phyloP scores from a whole-genome alignment of 495 filamentous ascomycete genomes.

The Saxophila tyrrhenica region DNA sequence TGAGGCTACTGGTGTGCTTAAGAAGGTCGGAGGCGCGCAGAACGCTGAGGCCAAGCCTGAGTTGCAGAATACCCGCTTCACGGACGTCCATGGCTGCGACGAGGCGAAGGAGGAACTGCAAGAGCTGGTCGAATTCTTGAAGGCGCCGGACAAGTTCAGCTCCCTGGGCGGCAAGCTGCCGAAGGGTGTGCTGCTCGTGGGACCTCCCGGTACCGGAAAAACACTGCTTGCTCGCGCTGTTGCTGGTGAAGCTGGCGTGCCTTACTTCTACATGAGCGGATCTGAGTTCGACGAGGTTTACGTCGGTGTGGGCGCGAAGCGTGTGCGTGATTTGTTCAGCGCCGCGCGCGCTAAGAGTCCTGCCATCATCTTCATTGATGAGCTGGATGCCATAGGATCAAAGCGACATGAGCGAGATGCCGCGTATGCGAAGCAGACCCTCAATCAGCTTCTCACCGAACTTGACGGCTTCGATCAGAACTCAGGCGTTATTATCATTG shows the following conservation, averaged over 20 bases:
- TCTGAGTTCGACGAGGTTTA: conserved; percentile 98
- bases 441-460: conserved; percentile 97
- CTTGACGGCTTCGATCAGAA: conserved; percentile 93
- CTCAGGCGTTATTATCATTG: conserved; percentile 87
- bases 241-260: conserved; percentile 91
- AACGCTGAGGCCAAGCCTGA: conserved; percentile 79
- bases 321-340: conserved; percentile 89
- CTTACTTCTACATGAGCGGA: conserved; percentile 99
- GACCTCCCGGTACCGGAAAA: conserved; percentile 94
- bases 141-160: conserved; percentile 82
- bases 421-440: conserved; percentile 90
- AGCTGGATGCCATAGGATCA: conserved; percentile 90
- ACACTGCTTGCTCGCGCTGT: conserved; percentile 94
- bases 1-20: conserved; percentile 64
- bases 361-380: conserved; percentile 97
- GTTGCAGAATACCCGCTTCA: conserved; percentile 81
- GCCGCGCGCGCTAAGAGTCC: conserved; percentile 81
- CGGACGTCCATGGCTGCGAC: conserved; percentile 92
- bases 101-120: conserved; percentile 97
- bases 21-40: conserved; percentile 58
- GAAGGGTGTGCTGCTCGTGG: conserved; percentile 90
- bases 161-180: conserved; percentile 89
- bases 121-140: conserved; percentile 90
- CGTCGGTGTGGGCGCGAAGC: conserved; percentile 94
- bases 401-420: conserved; percentile 88